Base-by-base conservation (phyloP, 768 basidiomycete genomes). In the Rhizopogon sp. region DNA sequence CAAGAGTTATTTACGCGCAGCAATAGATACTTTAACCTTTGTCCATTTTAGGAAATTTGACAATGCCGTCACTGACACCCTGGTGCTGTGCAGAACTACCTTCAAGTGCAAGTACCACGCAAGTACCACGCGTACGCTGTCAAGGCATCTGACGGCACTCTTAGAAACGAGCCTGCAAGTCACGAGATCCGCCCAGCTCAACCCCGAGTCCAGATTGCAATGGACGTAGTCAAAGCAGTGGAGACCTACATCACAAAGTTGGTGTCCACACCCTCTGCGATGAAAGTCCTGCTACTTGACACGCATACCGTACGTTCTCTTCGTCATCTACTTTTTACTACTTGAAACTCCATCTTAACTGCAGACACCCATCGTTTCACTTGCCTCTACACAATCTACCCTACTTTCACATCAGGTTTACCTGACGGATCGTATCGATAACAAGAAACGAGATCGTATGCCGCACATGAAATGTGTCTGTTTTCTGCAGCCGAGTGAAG, bases 381-480 rank as follows among this genome's bases (percentile, higher is more conserved):
- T 98, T 16, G 90, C 95, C 3, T 87, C 92, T 1, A 98, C 97
- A 0, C 97, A 98, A 67, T 93, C 94, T 2, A 88, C 86, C 8
- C 79, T 99, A 29, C 77, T 99, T 42, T 87, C 94, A 3, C 93
- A 98, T 62, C 95, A 99, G 67, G 92, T 98, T 42, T 99, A 99
- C 73, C 81, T 99, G 52, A 99, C 96, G 4, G 97, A 99, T 74
- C 82, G 94, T 53, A 92, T 99, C 65, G 97, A 98, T 77, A 98
- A 98, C 77, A 85, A 76, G 70, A 84, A 85, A 58, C 83, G 93
- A 57, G 94, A 96, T 66, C 76, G 91, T 25, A 93, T 98, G 83
- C 84, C 91, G 11, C 96, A 99, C 67, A 89, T 99, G 82, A 96
- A 95, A 73, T 98, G 97, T 66, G 84, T 98, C 52, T 96, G 93